Evolutionary conservation across 495 filamentous ascomycete species (phyloP).

Genomic region (Lineolata rhizophorae): DNA sequence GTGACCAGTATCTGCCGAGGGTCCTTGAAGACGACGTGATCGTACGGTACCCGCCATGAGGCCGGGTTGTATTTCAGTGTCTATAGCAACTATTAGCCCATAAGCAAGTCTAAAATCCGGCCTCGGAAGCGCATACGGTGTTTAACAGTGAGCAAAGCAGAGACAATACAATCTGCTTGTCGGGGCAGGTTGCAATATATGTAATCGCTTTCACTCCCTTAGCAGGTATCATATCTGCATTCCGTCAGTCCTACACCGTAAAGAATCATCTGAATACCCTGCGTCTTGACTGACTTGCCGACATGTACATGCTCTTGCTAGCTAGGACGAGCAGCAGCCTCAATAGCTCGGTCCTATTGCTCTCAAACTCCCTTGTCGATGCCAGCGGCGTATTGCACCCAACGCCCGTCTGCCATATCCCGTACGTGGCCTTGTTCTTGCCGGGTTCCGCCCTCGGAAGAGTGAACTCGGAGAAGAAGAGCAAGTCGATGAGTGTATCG

Average conservation of each 20-base stretch:
- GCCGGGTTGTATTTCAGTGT: constrained; percentile 94
- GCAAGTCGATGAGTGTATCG: constrained; percentile 68
- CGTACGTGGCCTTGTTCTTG: constrained; percentile 67
- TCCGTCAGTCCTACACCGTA: constrained; percentile 10
- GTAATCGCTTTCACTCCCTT: constrained; percentile 75
- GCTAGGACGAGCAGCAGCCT: constrained; percentile 68
- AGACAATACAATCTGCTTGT: constrained; percentile 82
- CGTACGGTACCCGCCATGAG: constrained; percentile 84
- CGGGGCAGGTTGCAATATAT: constrained; percentile 66
- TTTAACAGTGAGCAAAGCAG: constrained; percentile 83
- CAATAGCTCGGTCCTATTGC: constrained; percentile 75
- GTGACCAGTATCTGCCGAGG: constrained; percentile 81
- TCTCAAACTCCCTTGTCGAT: constrained; percentile 76
- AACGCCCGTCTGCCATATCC: constrained; percentile 96
- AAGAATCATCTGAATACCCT: constrained; percentile 7
- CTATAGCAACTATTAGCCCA: constrained; percentile 22
- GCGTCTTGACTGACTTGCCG: constrained; percentile 51
- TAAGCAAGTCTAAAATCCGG: background rate
- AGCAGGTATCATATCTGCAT: constrained; percentile 55
- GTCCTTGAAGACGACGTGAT: constrained; percentile 83
- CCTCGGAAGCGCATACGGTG: constrained; percentile 34
- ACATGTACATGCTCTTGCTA: constrained; percentile 83
- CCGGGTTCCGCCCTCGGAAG: constrained; percentile 42
- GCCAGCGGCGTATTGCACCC: constrained; percentile 80
- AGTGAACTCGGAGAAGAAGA: constrained; percentile 84